Percentiles rank a stretch among this genome's conserved stretches.
These are phyloP conservation scores for Marasmius oreades DNA, from an alignment of 1,284 basidiomycete genomes.

Conservation along the genomic window DNA sequence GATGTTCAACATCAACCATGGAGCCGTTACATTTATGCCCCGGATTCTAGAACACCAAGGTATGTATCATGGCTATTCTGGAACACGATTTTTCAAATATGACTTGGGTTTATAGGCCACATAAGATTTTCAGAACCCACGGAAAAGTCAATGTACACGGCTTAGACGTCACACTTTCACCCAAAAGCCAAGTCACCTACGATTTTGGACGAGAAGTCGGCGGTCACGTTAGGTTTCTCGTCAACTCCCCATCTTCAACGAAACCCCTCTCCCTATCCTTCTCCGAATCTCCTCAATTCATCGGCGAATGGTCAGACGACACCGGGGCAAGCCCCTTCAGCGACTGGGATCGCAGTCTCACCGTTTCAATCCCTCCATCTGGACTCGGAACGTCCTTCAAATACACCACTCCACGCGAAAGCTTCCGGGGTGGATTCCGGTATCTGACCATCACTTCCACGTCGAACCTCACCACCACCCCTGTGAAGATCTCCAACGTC, in stretches of 20 bases:
- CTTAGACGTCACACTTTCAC: neutral
- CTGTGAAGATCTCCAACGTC: conserved; percentile 42
- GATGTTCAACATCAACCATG: too few species aligned
- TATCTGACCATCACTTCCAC: conserved; percentile 45
- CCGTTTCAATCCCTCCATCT: conserved; percentile 22
- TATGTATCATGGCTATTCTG: neutral
- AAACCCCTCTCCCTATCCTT: conserved; percentile 43
- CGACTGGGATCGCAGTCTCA: conserved; percentile 28
- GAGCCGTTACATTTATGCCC: neutral
- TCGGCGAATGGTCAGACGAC: conserved; percentile 40
- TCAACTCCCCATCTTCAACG: conserved; percentile 26
- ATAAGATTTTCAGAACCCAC: neutral
- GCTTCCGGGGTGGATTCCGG: conserved; percentile 45
- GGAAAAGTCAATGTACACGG: neutral
- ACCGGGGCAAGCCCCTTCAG: conserved; percentile 31
- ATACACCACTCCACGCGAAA: conserved; percentile 30
- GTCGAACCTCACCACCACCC: conserved; percentile 22
- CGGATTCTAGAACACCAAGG: neutral
- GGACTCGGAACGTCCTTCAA: conserved; percentile 22
- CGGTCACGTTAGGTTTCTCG: conserved; percentile 38
- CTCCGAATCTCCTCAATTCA: conserved; percentile 46
- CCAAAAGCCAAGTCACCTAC: neutral
- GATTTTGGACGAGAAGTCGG: conserved; percentile 26
- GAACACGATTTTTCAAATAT: neutral
- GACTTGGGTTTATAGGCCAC: neutral